A percentile compares a stretch with the other conserved stretches of the same genome.
Evolutionary conservation across 1,139 yeast species (phyloP).

Genomic region (Hyphopichia khmerensis): DNA sequence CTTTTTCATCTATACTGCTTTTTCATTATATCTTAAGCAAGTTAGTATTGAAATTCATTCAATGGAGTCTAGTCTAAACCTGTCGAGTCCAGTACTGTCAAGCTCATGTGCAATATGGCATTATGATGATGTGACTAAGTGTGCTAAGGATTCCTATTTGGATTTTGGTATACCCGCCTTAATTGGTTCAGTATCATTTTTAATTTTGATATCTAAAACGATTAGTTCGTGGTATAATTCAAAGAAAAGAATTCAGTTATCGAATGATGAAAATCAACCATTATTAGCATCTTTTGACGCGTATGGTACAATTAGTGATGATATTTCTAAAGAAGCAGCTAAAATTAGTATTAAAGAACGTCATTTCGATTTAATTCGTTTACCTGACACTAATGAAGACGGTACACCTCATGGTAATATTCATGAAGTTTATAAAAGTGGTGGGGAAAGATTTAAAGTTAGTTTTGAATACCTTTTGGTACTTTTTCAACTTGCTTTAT

Average conservation of each 20-base stretch:
- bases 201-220: conserved; percentile 24
- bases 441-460: conserved; percentile 52
- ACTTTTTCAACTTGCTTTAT: conserved; percentile 39
- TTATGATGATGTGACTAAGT: conserved; percentile 46
- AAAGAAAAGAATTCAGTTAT: conserved; percentile 8
- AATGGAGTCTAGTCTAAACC: conserved; percentile 1
- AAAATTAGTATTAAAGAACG: conserved; percentile 34
- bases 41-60: neutral
- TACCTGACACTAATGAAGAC: conserved; percentile 45
- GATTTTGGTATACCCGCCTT: conserved; percentile 22
- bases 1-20: neutral
- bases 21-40: neutral
- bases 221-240: conserved; percentile 11
- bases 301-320: conserved; percentile 26
- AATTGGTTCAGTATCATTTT: conserved; percentile 30
- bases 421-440: conserved; percentile 41
- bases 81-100: neutral
- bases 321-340: conserved; percentile 7
- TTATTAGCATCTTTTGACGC: conserved; percentile 30
- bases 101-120: conserved; percentile 31
- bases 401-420: conserved; percentile 58
- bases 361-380: conserved; percentile 50
- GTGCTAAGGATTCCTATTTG: conserved; percentile 37
- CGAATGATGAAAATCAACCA: conserved; percentile 27
- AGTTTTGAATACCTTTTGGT: conserved; percentile 50